Evolutionary conservation across 306 rosid genomes (phyloP), one percentile per base, ranked within the genome.

Genomic region (Abrus pulchellus): DNA sequence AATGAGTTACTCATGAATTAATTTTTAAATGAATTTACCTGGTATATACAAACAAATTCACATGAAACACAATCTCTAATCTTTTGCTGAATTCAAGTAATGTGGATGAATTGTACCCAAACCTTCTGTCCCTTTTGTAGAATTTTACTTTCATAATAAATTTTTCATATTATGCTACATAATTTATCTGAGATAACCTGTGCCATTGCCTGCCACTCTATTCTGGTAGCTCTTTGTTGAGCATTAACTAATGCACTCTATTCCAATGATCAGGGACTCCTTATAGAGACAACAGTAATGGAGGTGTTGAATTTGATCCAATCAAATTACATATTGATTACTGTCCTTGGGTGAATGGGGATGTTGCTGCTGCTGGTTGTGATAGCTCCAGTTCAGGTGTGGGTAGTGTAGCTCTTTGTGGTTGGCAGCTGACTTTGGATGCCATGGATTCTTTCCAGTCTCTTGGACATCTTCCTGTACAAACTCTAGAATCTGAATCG

Each of bases 261-360:
- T 74, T 82, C 72, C 72, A 41, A 66, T 80, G 28, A 79, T 81
- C 86, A 93, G 99, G 88, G 66, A 90, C 90, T 82, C 91, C 95
- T 43, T 87, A 89, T 82, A 90, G 93, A 68, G 97, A 92, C 88
- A 92, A 86, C 89, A 90, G 77, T 85, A 89, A 86, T 77, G 97
- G 89, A 83, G 90, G 89, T 38, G 72, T 81, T 54, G 99, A 96
- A 79, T 96, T 96, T 85, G 96, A 96, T 75, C 98, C 98, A 48
- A 88, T 93, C 74, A 92, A 88, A 72, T 91, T 86, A 77, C 99
- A 96, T 88, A 90, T 90, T 79, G 93, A 93, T 55, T 93, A 84
- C 86, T 96, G 99, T 68, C 99, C 99, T 60, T 96, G 99, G 99
- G 98, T 96, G 84, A 93, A 96, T 72, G 94, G 97, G 78, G 94